phyloP scores from a whole-genome alignment of 1,139 yeast genomes.

The Protomyces lactucae-debilis region DNA sequence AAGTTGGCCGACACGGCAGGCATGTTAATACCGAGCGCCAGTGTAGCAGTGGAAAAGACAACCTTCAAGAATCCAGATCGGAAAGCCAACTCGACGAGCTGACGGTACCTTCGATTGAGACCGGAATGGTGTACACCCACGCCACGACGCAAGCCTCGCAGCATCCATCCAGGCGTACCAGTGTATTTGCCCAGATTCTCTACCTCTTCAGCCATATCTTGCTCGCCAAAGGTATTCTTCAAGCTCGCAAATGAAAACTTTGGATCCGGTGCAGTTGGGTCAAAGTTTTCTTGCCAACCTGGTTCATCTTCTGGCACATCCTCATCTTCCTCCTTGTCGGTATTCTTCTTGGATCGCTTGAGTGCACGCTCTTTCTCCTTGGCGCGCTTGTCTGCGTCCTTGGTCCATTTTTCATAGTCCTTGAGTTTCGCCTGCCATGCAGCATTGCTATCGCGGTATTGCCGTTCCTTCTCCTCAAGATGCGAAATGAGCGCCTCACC shows the following conservation, averaged over 20 bases:
- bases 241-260: slow-evolving; percentile 28
- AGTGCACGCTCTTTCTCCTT: slow-evolving; percentile 25
- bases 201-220: slow-evolving; percentile 27
- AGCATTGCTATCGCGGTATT: slow-evolving; percentile 26
- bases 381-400: slow-evolving; percentile 25
- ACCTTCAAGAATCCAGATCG: slow-evolving; percentile 27
- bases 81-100: slow-evolving; percentile 28
- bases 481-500: slow-evolving; percentile 21
- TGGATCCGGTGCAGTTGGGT: slow-evolving; percentile 28
- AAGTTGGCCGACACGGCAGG: slow-evolving; percentile 28
- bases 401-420: slow-evolving; percentile 27
- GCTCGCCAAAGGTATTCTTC: slow-evolving; percentile 28
- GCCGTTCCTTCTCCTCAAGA: slow-evolving; percentile 24
- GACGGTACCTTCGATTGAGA: slow-evolving; percentile 27
- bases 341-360: slow-evolving; percentile 24
- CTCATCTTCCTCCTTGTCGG: slow-evolving; percentile 26
- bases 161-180: slow-evolving; percentile 25
- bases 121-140: slow-evolving; percentile 28
- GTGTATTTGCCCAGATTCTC: slow-evolving; percentile 20
- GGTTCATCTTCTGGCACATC: slow-evolving; percentile 26
- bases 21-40: slow-evolving; percentile 29
- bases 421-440: slow-evolving; percentile 28
- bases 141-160: slow-evolving; percentile 27
- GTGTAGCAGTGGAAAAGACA: slow-evolving; percentile 27
- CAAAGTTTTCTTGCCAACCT: slow-evolving; percentile 27